Evolutionary conservation across 306 rosid genomes (phyloP).

Genomic region (Argentina anserina): DNA sequence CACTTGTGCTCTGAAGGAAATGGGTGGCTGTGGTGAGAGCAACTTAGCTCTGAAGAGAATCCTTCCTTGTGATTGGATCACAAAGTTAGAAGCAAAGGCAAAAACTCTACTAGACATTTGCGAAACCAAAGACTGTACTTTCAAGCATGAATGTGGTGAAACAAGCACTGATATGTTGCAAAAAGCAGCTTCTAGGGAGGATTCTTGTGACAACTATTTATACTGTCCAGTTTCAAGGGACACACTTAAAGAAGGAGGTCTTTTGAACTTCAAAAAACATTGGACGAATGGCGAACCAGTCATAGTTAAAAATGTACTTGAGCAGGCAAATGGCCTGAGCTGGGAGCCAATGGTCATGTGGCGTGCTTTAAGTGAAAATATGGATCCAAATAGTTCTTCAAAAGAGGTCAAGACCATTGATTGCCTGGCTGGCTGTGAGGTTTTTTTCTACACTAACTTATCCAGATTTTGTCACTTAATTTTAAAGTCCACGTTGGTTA

Average conservation of each 20-base stretch:
- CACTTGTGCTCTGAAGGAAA: slow-evolving; percentile 53
- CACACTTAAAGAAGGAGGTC: slow-evolving; percentile 27
- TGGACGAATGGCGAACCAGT: slow-evolving; percentile 74
- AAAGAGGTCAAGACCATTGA: slow-evolving; percentile 79
- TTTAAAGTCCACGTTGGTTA: background rate
- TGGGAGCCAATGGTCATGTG: slow-evolving; percentile 94
- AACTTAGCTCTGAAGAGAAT: slow-evolving; percentile 54
- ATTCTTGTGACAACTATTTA: slow-evolving; percentile 39
- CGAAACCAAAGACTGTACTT: slow-evolving; percentile 18
- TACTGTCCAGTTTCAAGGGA: slow-evolving; percentile 48
- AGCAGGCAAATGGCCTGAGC: slow-evolving; percentile 70
- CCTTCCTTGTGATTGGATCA: slow-evolving; percentile 62
- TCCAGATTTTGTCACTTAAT: slow-evolving; percentile 10
- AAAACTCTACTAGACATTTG: slow-evolving; percentile 20
- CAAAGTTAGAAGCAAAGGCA: slow-evolving; percentile 51
- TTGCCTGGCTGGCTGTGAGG: slow-evolving; percentile 90
- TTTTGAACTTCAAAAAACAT: slow-evolving; percentile 48
- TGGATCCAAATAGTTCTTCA: slow-evolving; percentile 39
- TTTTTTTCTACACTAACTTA: slow-evolving; percentile 21
- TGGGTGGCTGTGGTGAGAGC: slow-evolving; percentile 64
- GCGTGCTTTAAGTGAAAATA: slow-evolving; percentile 72
- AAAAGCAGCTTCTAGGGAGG: slow-evolving; percentile 52
- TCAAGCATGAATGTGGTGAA: slow-evolving; percentile 25
- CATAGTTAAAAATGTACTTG: slow-evolving; percentile 64
- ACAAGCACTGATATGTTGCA: slow-evolving; percentile 25